Percentiles rank a stretch among this genome's conserved stretches.
These are phyloP conservation scores for Asterophora lycoperdoides DNA, from an alignment of 768 basidiomycete genomes.

Conservation along the genomic window DNA sequence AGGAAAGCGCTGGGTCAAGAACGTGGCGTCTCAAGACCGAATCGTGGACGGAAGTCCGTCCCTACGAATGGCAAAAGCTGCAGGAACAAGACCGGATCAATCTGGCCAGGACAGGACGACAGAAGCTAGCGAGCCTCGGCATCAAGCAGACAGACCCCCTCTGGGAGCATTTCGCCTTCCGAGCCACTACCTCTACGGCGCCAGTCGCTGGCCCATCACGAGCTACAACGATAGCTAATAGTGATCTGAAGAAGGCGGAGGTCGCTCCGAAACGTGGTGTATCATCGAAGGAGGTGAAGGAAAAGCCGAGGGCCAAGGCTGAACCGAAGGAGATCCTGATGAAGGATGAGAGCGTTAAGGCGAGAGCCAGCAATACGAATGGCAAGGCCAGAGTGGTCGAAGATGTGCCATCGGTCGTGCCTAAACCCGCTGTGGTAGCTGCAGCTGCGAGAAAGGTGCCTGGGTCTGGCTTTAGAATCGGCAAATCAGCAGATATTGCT, in stretches of 20 bases:
- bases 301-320: conserved; percentile 38
- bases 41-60: conserved; percentile 68
- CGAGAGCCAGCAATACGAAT: conserved; percentile 10
- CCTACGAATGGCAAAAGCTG: conserved; percentile 55
- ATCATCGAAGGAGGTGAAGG: conserved; percentile 42
- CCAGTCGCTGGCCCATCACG: conserved; percentile 15
- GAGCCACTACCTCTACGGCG: conserved; percentile 13
- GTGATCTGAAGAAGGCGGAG: conserved; percentile 11
- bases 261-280: conserved; percentile 43
- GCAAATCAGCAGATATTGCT: conserved; percentile 21
- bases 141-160: conserved; percentile 57
- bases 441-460: conserved; percentile 33
- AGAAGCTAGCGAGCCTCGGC: conserved; percentile 42
- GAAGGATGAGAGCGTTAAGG: conserved; percentile 44
- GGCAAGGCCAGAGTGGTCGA: conserved; percentile 9
- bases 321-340: conserved; percentile 40
- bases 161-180: conserved; percentile 52
- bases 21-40: conserved; percentile 51
- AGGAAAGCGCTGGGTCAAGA: conserved; percentile 26
- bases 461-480: conserved; percentile 46
- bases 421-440: conserved; percentile 17
- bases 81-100: conserved; percentile 41
- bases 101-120: conserved; percentile 52
- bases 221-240: conserved; percentile 1
- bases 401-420: conserved; percentile 2